Base-by-base conservation (phyloP, 1,284 basidiomycete species). In the Entoloma clypeatum region DNA sequence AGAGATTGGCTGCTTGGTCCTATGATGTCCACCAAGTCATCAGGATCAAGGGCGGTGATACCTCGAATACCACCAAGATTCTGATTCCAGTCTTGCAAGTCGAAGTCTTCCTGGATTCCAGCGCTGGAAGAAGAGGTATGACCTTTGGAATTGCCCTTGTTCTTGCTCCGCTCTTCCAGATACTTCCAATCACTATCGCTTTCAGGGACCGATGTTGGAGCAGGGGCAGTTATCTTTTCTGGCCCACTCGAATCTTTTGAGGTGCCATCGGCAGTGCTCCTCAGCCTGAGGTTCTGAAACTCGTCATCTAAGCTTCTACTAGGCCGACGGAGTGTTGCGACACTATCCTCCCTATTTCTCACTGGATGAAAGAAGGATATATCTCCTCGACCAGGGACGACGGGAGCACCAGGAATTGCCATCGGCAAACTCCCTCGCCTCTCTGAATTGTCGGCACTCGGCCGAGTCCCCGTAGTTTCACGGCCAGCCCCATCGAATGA, bases 281-380 rank as follows among this genome's bases (percentile, higher is more conserved):
- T 22, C 53, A 44, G 28, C 41, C 56, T 54, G 26, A 55, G 45
- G 3, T 58, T 56, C 13, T 59, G 60, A 1, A 72, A 47, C 19
- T 74, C 64, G 25, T 74, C 71, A 37, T 76, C 71, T 46, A 75
- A 59, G 47, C 74, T 79, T 47, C 68, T 65, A 53, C 74, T 80
- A 11, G 70, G 69, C 24, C 77, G 64, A 30, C 79, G 71, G 14
- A 76, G 50, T 8, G 75, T 77, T 18, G 65, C 62, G 19, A 71
- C 52, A 48, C 70, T 74, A 33, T 64, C 68, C 55, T 77, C 78
- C 29, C 72, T 63, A 29, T 72, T 67, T 24, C 72, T 62, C 24
- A 57, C 50, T 17, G 51, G 47, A 8, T 24, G 38, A 32, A 48
- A 49, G 7, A 44, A 42, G 27, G 28, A 41, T 23, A 51, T 43